Base-by-base conservation (phyloP, 768 basidiomycete genomes). In the Termitomyces sp. region DNA sequence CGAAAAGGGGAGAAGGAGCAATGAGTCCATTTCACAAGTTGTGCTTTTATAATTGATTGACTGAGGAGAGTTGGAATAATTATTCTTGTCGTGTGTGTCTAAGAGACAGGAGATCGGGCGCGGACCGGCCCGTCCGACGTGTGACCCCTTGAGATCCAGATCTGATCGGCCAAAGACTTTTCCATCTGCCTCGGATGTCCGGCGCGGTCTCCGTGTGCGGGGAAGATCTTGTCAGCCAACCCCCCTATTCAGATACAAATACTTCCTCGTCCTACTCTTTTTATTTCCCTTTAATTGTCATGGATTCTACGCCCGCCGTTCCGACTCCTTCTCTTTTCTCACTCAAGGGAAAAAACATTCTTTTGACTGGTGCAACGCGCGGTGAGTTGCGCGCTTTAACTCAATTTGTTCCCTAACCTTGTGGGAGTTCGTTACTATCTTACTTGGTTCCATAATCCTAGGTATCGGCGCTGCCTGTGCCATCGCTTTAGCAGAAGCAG, bases 331-430 rank as follows among this genome's bases (percentile, higher is more conserved):
- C 75, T 37, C 80, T 93, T 48, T 92, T 92, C 70, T 78, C 80
- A 55, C 81, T 93, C 64, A 66, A 70, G 2, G 82, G 83, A 55
- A 75, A 84, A 65, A 86, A 80, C 55, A 88, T 80, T 35, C 83
- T 93, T 70, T 80, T 93, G 64, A 93, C 91, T 38, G 90, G 90
- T 58, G 87, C 85, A 32, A 83, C 87, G 22, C 77, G 90, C 69
- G 90, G 88, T 87, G 68, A 46, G 57, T 55, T 30, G 35, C 26
- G 41, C 45, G 44, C 42, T 30, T 51, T 42, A 56, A 45, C 56
- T 50, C 41, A 52, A 61, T 56, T 47, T 46, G 47, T 53, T 34
- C 42, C 26, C 30, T 32, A 56, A 52, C 50, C 47, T 9, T 47
- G 40, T 48, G 24, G 51, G 46, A 26, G 32, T 14, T 42, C 26